Evolutionary conservation across 2,329 filamentous ascomycete species (phyloP), one percentile per base, ranked within the genome.

Genomic region (Trichoderma guizhouense): DNA sequence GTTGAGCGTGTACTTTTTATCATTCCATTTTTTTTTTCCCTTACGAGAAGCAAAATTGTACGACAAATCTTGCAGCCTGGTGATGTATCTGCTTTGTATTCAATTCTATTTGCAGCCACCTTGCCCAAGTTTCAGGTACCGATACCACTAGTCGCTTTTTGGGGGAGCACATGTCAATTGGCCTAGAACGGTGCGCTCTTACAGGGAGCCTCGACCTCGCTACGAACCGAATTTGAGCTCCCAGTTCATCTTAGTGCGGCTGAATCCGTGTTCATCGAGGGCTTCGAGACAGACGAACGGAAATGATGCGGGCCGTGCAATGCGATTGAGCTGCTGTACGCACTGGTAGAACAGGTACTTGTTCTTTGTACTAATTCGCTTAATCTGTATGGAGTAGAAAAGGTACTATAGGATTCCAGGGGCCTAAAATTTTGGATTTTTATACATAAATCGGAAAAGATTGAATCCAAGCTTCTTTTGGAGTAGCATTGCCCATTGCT

Each of bases 191-290:
- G 32, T 11, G 14, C 15, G 14, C 58, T 62, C 58, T 62, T 39
- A 62, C 58, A 28, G 24, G 21, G 66, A 53, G 57, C 28, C 57
- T 61, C 66, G 43, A 51, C 36, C 55, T 47, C 66, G 53, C 51
- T 55, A 53, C 63, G 30, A 66, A 7, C 63, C 51, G 51, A 60
- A 60, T 26, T 18, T 18, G 34, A 58, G 66, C 39, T 47, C 51
- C 61, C 36, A 14, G 53, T 71, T 21, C 62, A 51, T 64, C 55
- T 53, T 71, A 64, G 69, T 66, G 69, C 62, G 69, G 69, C 62
- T 71, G 69, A 60, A 36, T 36, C 30, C 28, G 57, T n/a, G 26
- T 69, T 47, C 32, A 57, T 26, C 51, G 5, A 28, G 9, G 15
- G 14, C 21, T 30, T 58, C 28, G 28, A 11, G 28, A 47, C 39